Percentiles rank a stretch among this genome's conserved stretches.
phyloP scores from a whole-genome alignment of 441 rosid species.

The Erysimum cheiri region DNA sequence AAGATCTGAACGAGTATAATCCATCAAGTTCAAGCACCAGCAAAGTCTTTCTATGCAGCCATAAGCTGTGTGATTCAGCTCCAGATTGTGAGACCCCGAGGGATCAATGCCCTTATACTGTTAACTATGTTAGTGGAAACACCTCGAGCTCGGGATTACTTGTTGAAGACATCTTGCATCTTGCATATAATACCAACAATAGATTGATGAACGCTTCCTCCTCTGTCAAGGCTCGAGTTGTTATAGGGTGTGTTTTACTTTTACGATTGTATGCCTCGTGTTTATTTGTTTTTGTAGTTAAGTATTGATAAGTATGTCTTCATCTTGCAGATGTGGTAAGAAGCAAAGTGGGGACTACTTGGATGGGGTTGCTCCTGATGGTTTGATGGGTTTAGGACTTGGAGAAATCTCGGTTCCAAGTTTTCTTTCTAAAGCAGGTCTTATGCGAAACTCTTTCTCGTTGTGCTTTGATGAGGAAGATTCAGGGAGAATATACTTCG shows the following conservation, averaged over 20 bases:
- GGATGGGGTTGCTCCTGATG: slow-evolving; percentile 84
- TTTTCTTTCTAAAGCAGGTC: slow-evolving; percentile 75
- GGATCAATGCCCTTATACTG: slow-evolving; percentile 70
- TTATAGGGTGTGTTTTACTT: slow-evolving; percentile 61
- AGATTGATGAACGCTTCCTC: slow-evolving; percentile 41
- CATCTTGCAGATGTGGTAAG: slow-evolving; percentile 74
- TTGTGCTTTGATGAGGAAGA: slow-evolving; percentile 79
- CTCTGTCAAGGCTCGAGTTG: slow-evolving; percentile 68
- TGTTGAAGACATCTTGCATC: slow-evolving; percentile 72
- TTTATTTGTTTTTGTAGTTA: slow-evolving; percentile 21
- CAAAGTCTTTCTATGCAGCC: slow-evolving; percentile 69
- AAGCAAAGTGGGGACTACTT: slow-evolving; percentile 80
- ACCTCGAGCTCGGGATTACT: slow-evolving; percentile 85
- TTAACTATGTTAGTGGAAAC: slow-evolving; percentile 54
- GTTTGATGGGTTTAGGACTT: slow-evolving; percentile 85
- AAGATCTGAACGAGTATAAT: slow-evolving; percentile 71
- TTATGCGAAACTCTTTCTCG: slow-evolving; percentile 73
- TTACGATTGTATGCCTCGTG: not conserved
- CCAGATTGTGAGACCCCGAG: slow-evolving; percentile 60
- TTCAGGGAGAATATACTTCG: slow-evolving; percentile 81
- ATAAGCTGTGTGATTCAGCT: slow-evolving; percentile 62
- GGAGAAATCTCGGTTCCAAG: slow-evolving; percentile 80
- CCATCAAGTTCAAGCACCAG: slow-evolving; percentile 77
- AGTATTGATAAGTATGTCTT: slow-evolving; percentile 23
- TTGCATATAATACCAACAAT: slow-evolving; percentile 53